These are phyloP conservation scores for Prosopis cineraria DNA, from an alignment of 306 rosid genomes.

Conservation along the genomic window DNA sequence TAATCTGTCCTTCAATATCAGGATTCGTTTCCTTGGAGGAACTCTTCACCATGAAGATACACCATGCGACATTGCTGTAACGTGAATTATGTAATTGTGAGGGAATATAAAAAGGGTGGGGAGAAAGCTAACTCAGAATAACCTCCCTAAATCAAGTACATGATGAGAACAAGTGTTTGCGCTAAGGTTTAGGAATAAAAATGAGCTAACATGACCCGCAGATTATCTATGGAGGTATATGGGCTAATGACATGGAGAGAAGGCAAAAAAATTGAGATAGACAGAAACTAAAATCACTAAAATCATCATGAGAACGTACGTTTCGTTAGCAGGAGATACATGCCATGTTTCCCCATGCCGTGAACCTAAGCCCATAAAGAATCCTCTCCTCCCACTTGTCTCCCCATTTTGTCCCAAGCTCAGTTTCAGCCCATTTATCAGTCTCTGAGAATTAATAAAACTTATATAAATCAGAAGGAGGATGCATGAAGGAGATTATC, in stretches of 20 bases:
- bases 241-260: neutral
- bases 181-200: neutral
- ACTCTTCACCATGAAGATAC: neutral
- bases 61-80: neutral
- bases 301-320: constrained; percentile 54
- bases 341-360: constrained; percentile 99
- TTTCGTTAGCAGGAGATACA: constrained; percentile 76
- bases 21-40: neutral
- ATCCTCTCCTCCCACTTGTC: constrained; percentile 99
- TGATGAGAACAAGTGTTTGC: neutral
- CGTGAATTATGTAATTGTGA: neutral
- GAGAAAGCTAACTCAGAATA: neutral
- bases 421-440: constrained; percentile 99
- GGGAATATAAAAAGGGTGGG: neutral
- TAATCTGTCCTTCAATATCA: neutral
- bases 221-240: constrained; percentile 18
- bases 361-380: constrained; percentile 89
- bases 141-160: neutral
- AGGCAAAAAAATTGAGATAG: neutral
- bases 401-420: constrained; percentile 97
- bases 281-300: constrained; percentile 7
- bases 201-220: neutral
- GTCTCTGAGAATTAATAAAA: constrained; percentile 63
- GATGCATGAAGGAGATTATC: constrained; percentile 10
- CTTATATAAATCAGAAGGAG: constrained; percentile 35